Evolutionary conservation across 176 grass and related monocot genomes (phyloP), one percentile per base, ranked within the genome.

Genomic region (Leersia perrieri): DNA sequence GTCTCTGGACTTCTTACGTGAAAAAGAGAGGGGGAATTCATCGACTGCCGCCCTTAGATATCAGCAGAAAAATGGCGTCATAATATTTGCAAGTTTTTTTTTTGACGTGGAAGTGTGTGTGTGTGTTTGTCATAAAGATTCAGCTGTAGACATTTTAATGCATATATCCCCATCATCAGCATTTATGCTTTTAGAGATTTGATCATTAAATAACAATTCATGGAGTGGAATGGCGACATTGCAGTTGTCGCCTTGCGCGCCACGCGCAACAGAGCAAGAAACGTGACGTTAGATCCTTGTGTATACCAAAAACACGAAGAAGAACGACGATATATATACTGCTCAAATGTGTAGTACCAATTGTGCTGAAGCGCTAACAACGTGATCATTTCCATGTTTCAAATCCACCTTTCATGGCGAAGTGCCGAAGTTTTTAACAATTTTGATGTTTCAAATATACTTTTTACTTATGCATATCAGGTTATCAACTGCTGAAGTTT

Each of bases 111-210:
- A 51, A 51, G 47, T 51, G 0, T 51, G 39, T 22, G 18, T 51
- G 16, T 8, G 6, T 53, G 18, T 53, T 53, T 7, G 20, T 22
- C 8, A 25, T 25, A 23, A 58, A 58, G 22, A 58, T 58, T 25
- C 2, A 25, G 11, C 0, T 11, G n/a, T 58, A 58, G 53, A 58
- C 9, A 58, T 58, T 58, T 25, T 25, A 58, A 23, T 58, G 53
- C 9, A 20, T 39, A 12, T 64, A 77, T 61, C 55, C 7, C 30
- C 25, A 9, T 44, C 16, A 22, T n/a, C 16, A 30, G 28, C 51
- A 73, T 82, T 73, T 40, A 44, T 81, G 27, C 27, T 23, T 51
- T 10, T 23, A 72, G 53, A 44, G 7, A 33, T 81, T 62, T 62
- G 27, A 20, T 32, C 35, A 41, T 60, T 22, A 47, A 57, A 34